Percentiles rank a stretch among this genome's conserved stretches.
Evolutionary conservation across 208 protist genomes (phyloP).

Genomic region (Trichomonas vaginalis): DNA sequence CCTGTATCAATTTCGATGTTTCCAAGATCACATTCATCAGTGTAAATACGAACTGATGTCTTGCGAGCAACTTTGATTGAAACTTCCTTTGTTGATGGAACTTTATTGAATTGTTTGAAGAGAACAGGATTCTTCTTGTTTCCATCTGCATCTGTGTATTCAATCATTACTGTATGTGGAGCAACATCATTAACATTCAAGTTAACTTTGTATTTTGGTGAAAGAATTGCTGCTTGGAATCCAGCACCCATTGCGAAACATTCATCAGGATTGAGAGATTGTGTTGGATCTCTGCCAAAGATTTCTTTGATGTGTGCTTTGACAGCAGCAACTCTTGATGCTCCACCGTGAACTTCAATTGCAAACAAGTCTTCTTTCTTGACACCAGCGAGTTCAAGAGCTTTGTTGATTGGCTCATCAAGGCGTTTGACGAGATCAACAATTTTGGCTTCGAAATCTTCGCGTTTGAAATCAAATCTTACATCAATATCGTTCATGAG

Average conservation of each 20-base stretch:
- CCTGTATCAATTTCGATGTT: background rate
- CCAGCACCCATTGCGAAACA: background rate
- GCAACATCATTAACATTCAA: background rate
- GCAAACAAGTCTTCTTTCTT: conserved; percentile 24
- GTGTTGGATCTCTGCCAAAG: background rate
- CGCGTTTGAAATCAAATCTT: conserved; percentile 10
- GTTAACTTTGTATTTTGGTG: background rate
- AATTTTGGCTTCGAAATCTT: conserved; percentile 21
- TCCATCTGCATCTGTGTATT: background rate
- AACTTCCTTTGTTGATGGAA: background rate
- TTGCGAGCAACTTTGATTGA: background rate
- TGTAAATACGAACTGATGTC: background rate
- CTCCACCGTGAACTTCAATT: conserved; percentile 26
- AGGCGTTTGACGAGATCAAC: conserved; percentile 3
- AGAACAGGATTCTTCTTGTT: background rate
- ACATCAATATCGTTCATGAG: conserved; percentile 30
- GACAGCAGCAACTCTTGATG: conserved; percentile 20
- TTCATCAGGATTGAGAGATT: background rate
- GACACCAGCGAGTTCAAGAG: background rate
- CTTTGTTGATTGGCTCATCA: conserved; percentile 19
- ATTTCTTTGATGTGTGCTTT: background rate
- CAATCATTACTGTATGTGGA: background rate
- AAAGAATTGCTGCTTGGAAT: background rate
- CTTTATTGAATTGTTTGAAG: background rate
- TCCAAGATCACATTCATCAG: background rate